Evolutionary conservation across 164 flowering plant genomes (phyloP).

Genomic region (Saururus chinensis): DNA sequence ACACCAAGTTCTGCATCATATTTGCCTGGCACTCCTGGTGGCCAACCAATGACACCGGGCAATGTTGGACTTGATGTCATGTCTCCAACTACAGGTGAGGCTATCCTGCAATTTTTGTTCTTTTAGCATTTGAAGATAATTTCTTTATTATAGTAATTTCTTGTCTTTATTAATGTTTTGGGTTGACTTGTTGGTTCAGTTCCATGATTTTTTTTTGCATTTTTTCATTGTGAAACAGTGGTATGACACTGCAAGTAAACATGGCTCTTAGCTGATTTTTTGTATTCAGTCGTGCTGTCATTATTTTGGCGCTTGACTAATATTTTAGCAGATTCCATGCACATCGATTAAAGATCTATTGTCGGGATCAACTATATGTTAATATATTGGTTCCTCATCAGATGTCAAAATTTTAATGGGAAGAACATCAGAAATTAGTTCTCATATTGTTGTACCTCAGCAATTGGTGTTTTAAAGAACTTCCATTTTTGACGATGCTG

Average conservation of each 20-base stretch:
- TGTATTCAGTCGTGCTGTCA: no score
- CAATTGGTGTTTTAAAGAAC: not conserved
- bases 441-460: not conserved
- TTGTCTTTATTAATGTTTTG: not conserved
- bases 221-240: no score
- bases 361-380: no score
- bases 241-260: no score
- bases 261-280: no score
- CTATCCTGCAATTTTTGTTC: not conserved
- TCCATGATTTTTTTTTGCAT: not conserved
- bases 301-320: no score
- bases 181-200: not conserved
- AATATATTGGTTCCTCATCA: no score
- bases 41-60: constrained; percentile 99
- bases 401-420: not conserved
- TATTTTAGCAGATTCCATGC: no score
- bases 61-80: constrained; percentile 85
- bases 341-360: no score
- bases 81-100: constrained; percentile 86
- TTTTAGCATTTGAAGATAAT: not conserved
- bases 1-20: constrained; percentile 84
- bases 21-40: constrained; percentile 97
- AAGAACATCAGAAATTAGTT: not conserved
- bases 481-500: not conserved
- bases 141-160: not conserved